Conservation (phyloP, 1,139 yeast species). For the Meyerozyma smithsonii region DNA sequence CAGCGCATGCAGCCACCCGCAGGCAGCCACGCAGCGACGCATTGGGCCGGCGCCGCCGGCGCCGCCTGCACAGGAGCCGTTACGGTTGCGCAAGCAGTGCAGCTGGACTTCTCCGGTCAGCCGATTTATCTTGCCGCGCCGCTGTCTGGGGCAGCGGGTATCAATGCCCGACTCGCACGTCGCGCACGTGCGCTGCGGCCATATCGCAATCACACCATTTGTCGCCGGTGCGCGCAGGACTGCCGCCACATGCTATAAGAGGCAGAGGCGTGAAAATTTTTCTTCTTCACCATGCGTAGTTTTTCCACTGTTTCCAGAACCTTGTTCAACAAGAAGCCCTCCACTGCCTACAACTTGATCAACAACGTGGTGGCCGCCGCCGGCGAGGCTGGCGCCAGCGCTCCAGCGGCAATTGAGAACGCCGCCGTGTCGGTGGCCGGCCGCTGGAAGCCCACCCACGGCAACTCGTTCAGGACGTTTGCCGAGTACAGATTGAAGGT, state of each 20-base stretch:
- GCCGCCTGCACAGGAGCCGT: too few relatives aligned
- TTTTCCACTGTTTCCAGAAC: background rate
- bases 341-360: constrained; percentile 2
- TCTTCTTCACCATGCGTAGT: background rate
- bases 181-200: background rate
- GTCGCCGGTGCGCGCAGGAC: background rate
- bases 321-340: constrained; percentile 1
- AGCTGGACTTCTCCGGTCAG: too few relatives aligned
- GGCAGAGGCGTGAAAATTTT: background rate
- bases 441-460: constrained; percentile 36
- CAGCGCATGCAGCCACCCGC: too few relatives aligned
- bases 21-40: too few relatives aligned
- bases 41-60: too few relatives aligned
- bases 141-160: too few relatives aligned
- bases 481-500: constrained; percentile 54
- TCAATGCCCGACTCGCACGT: background rate
- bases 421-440: constrained; percentile 11
- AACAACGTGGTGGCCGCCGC: background rate
- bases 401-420: constrained; percentile 2
- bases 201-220: constrained; percentile 1
- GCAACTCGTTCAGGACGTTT: constrained; percentile 45
- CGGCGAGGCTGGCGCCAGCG: background rate
- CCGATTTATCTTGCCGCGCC: too few relatives aligned
- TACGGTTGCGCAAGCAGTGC: too few relatives aligned
- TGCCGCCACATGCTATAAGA: background rate